Evolutionary conservation across 2,329 filamentous ascomycete species (phyloP), one percentile per base, ranked within the genome.

Genomic region (Catunica adiposa): DNA sequence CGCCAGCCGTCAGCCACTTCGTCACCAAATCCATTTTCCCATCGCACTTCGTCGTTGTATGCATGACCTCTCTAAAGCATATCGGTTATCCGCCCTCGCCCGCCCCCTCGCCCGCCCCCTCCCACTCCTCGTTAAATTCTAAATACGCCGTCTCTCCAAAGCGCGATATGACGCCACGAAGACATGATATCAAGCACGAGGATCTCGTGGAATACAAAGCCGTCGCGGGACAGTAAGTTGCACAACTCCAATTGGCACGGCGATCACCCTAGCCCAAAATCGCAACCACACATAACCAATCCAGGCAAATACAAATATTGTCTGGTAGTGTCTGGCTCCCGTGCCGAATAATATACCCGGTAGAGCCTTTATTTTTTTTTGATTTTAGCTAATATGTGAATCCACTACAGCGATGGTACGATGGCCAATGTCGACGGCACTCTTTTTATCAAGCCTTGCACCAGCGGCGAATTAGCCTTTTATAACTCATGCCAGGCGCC

Each of bases 401-500:
- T 17, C 17, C 15, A n/a, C 11, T 44, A 48, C 65, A 96, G 89
- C 70, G 89, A 94, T 62, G 92, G 92, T 61, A 90, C 94, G 50
- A 79, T 94, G 63, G 89, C 84, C 65, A 88, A 94, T 64, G 74
- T 78, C 56, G 81, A 86, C 54, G 92, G 92, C 66, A 80, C 84
- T 60, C 74, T 97, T 34, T 86, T 98, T 66, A 87, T 96, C 66
- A 98, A 98, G 70, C 92, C 92, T 17, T 97, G 90, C 68, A 94
- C 86, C 0, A 71, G 80, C 60, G 76, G 82, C 60, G 92, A 98
- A 70, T 80, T 97, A 63, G 76, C 81, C 47, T 98, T 98, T 68
- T 98, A 98, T 73, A 80, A 95, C 66, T 79, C 80, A 40, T 82
- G 82, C 26, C 69, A 75, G 22, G 84, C 94, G 65, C 79, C 81